Evolutionary conservation across 805 yeast species (phyloP), one percentile per base, ranked within the genome.

Genomic region (Yamadazyma sp.): DNA sequence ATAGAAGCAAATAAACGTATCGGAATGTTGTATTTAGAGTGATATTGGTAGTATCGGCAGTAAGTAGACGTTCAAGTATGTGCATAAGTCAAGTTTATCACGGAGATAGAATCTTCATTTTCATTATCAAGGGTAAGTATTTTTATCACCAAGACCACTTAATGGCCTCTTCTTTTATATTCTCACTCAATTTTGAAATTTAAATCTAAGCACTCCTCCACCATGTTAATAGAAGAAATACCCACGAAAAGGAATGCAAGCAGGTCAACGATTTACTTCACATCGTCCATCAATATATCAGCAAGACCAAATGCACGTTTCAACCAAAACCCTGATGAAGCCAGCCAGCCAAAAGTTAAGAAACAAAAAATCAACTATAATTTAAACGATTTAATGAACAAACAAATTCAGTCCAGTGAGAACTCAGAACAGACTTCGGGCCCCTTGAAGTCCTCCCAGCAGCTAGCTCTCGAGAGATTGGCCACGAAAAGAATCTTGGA

Each of bases 281-380:
- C 62, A 26, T 67, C 72, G 12, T 62, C 67, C 32, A 62, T 67
- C 22, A 69, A 68, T 42, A 50, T 69, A 11, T 54, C 66, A 5
- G 73, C 74, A 5, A 49, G 74, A 20, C 66, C 70, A 20, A 43
- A 26, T 18, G 15, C 39, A 9, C 39, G 49, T 11, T 34, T 28
- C 10, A 36, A 36, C 10, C 52, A 47, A 2, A 55, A 47, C 14
- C 48, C 45, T n/a, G 51, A 48, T n/a, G 44, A 43, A 15, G 19
- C 44, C 10, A 44, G 46, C 28, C 48, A 50, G 12, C 56, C 52
- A 21, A 51, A 57, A 40, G 63, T 62, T 41, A 60, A 57, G 40
- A 52, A 71, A 29, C 62, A 70, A 11, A 69, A 69, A 43, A 70
- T 69, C 39, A 69, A 69, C 52, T 69, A 69, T 46, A 69, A 69